Base-by-base conservation (phyloP, 257 asterid species). In the Cinchona pubescens region DNA sequence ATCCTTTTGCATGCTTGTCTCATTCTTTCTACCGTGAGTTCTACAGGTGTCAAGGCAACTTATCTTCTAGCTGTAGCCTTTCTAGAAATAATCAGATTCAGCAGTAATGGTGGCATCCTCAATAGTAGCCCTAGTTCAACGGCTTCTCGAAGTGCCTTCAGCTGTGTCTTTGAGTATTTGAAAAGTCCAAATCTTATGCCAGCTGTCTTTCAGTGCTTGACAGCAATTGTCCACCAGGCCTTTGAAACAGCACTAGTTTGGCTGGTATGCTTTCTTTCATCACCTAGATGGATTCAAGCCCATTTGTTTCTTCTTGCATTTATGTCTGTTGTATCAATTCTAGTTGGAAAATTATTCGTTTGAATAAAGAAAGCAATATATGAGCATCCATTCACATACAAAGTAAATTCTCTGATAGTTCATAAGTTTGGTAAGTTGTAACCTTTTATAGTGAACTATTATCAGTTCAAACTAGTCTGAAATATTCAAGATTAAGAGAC, bases 61-160 rank as follows among this genome's bases (percentile, higher is more conserved):
- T 95, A 95, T 87, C 99, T 95, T 79, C 88, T 93, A 81, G 99
- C 99, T n/a, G 99, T 95, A 51, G 92, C 98, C 42, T 91, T 91
- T 83, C 72, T 95, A 76, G 99, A 95, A 93, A 92, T 95, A 77
- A 92, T 90, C 82, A 87, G 99, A 68, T 95, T 95, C 85, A 92
- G 93, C 83, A 95, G 99, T 92, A 95, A 95, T 73, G 99, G 99
- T 75, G 99, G 99, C 61, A 86, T 92, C 81, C 94, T 95, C 53
- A 95, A 91, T 83, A 96, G 96, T 80, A 87, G 83, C 84, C 86
- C 88, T 53, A 84, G 71, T 72, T 85, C 90, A 62, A 81, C 87
- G 42, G 87, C 92, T 77, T 90, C 97, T 80, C 87, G 89, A 79
- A 95, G 99, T 90, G 96, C 99, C 69, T 95, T 95, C 84, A 88